Evolutionary conservation across 2,329 filamentous ascomycete species (phyloP).

Genomic region (Penicillium janthinellum): DNA sequence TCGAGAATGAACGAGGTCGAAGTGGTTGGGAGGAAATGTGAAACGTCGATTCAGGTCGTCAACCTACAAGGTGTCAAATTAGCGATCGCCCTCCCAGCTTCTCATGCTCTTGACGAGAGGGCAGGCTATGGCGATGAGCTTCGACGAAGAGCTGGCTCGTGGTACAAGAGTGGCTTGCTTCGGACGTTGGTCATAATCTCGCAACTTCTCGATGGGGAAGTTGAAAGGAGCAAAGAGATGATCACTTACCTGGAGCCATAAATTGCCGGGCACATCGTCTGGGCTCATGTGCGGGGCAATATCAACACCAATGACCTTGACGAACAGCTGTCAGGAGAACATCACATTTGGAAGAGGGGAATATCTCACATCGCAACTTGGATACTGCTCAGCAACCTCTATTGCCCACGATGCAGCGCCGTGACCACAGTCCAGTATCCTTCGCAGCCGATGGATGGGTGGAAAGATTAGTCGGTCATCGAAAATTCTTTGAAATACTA

Average conservation of each 20-base stretch:
- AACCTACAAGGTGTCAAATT: slow-evolving; percentile 45
- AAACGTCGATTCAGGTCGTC: slow-evolving; percentile 71
- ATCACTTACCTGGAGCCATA: slow-evolving; percentile 63
- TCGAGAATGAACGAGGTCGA: slow-evolving; percentile 81
- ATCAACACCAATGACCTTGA: slow-evolving; percentile 70
- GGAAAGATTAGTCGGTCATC: slow-evolving; percentile 70
- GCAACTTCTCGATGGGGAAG: not conserved
- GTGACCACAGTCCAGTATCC: slow-evolving; percentile 72
- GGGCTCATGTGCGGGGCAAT: slow-evolving; percentile 70
- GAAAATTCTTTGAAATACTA: slow-evolving; percentile 64
- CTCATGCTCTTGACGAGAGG: not conserved
- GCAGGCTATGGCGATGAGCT: not conserved
- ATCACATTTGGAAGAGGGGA: not conserved
- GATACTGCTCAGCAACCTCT: slow-evolving; percentile 66
- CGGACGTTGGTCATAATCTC: not conserved
- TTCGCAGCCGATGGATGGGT: slow-evolving; percentile 59
- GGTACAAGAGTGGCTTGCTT: not conserved
- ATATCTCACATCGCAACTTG: slow-evolving; percentile 62
- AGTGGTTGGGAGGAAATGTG: slow-evolving; percentile 69
- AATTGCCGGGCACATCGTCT: slow-evolving; percentile 64
- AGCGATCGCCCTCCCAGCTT: slow-evolving; percentile 17
- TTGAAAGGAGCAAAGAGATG: slow-evolving; percentile 6
- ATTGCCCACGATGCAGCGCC: slow-evolving; percentile 71
- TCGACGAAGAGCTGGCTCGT: not conserved
- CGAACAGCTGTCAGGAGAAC: slow-evolving; percentile 20